These are phyloP conservation scores for Hirsutella thompsonii DNA, from an alignment of 2,329 filamentous ascomycete genomes.

Conservation along the genomic window DNA sequence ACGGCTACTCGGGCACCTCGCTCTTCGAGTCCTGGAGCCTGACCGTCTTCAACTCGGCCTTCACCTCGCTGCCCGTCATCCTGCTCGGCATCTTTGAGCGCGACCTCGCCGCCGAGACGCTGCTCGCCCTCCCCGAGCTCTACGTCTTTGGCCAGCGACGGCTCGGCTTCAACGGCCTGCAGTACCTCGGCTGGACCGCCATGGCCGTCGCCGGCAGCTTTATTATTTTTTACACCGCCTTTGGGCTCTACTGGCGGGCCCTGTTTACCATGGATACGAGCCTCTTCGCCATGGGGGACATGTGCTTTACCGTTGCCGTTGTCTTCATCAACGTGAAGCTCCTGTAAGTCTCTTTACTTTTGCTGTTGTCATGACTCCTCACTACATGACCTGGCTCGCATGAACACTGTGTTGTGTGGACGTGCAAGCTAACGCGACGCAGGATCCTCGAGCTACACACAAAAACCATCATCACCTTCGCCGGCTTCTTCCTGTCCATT, in stretches of 20 bases:
- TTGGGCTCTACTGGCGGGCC: slow-evolving; percentile 34
- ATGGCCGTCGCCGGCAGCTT: slow-evolving; percentile 61
- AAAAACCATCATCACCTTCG: slow-evolving; percentile 52
- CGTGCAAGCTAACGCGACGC: slow-evolving; percentile 2
- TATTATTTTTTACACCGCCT: slow-evolving; percentile 50
- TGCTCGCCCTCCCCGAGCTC: slow-evolving; percentile 85
- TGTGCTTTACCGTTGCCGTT: slow-evolving; percentile 60
- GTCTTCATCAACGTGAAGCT: slow-evolving; percentile 66
- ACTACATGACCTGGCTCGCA: neutral
- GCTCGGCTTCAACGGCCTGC: slow-evolving; percentile 57
- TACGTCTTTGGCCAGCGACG: slow-evolving; percentile 71
- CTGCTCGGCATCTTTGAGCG: slow-evolving; percentile 88
- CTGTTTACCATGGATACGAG: slow-evolving; percentile 38
- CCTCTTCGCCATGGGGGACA: slow-evolving; percentile 60
- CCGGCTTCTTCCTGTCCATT: slow-evolving; percentile 44
- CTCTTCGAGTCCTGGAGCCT: slow-evolving; percentile 80
- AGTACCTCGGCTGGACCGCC: slow-evolving; percentile 69
- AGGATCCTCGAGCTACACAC: slow-evolving; percentile 65
- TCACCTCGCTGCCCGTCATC: slow-evolving; percentile 81
- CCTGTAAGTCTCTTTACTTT: slow-evolving; percentile 36
- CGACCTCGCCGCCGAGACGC: slow-evolving; percentile 68
- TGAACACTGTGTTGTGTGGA: neutral
- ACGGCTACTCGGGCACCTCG: slow-evolving; percentile 81
- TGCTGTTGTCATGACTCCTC: neutral
- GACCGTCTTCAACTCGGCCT: slow-evolving; percentile 88